phyloP scores from a whole-genome alignment of 1,284 basidiomycete species.

The Peniophora sp. region DNA sequence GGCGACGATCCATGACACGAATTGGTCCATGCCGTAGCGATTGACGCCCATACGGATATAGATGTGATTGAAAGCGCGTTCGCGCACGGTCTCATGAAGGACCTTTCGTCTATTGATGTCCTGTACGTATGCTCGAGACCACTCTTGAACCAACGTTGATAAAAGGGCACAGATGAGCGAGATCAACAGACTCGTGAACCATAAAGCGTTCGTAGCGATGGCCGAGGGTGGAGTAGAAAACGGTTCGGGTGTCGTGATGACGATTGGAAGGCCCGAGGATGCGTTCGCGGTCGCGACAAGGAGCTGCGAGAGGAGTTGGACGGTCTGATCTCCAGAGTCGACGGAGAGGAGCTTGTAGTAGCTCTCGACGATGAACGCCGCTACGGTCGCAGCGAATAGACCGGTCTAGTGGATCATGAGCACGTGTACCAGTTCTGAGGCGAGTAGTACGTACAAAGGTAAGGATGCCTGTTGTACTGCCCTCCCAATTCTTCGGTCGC shows the following conservation, averaged over 20 bases:
- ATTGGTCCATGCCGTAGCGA: constrained; percentile 26
- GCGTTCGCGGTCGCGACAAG: constrained; percentile 15
- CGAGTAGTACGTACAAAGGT: background rate
- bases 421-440: background rate
- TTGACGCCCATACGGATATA: constrained; percentile 25
- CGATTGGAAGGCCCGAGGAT: background rate
- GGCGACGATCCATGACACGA: constrained; percentile 30
- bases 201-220: constrained; percentile 27
- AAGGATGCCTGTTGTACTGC: background rate
- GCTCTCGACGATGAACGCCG: constrained; percentile 36
- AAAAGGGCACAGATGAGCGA: constrained; percentile 18
- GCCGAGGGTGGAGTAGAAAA: constrained; percentile 10
- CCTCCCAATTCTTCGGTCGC: background rate
- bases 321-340: constrained; percentile 22
- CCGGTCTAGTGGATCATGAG: constrained; percentile 18
- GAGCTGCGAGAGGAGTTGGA: constrained; percentile 20
- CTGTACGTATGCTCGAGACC: constrained; percentile 17
- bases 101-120: constrained; percentile 23
- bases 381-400: constrained; percentile 38
- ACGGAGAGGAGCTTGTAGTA: constrained; percentile 29
- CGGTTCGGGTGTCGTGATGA: background rate
- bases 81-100: constrained; percentile 29
- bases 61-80: constrained; percentile 20
- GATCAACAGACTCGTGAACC: constrained; percentile 24
- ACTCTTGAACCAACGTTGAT: constrained; percentile 19